Evolutionary conservation across 352 stramenopile genomes (phyloP).

Genomic region (Globisporangium orthogonon): DNA sequence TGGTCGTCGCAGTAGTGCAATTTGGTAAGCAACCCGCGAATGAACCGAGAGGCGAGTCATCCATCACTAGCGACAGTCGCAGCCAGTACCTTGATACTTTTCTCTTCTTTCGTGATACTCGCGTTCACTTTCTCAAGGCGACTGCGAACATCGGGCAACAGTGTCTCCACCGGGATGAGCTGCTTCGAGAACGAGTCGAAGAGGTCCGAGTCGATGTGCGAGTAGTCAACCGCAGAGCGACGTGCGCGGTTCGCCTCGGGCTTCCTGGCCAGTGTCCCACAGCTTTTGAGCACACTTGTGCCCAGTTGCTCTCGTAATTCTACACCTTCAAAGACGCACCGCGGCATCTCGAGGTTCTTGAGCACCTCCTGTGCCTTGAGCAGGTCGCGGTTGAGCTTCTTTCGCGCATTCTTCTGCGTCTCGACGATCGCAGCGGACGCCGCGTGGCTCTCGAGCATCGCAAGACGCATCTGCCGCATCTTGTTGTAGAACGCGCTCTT

Average conservation of each 20-base stretch:
- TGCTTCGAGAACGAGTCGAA: slow-evolving; percentile 70
- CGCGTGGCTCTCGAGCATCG: slow-evolving; percentile 22
- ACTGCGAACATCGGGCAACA: slow-evolving; percentile 36
- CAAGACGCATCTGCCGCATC: slow-evolving; percentile 56
- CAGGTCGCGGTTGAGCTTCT: slow-evolving; percentile 47
- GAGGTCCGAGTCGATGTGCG: slow-evolving; percentile 49
- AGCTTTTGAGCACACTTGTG: too few relatives aligned
- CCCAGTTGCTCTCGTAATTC: neutral
- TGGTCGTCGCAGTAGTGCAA: neutral
- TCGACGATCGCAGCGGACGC: slow-evolving; percentile 28
- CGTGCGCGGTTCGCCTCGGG: neutral
- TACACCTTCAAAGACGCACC: slow-evolving; percentile 16
- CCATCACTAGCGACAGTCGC: too few relatives aligned
- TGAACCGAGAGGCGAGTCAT: slow-evolving; percentile 2
- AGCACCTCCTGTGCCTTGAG: slow-evolving; percentile 35
- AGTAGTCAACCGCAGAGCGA: slow-evolving; percentile 16
- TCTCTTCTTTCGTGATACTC: slow-evolving; percentile 36
- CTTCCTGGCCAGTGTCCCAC: slow-evolving; percentile 1
- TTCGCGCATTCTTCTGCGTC: slow-evolving; percentile 27
- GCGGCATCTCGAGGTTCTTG: slow-evolving; percentile 27
- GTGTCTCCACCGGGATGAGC: slow-evolving; percentile 36
- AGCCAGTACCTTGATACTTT: slow-evolving; percentile 32
- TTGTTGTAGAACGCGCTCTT: slow-evolving; percentile 47
- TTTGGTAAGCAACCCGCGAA: neutral
- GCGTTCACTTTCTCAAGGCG: slow-evolving; percentile 31